Evolutionary conservation across 2,329 filamentous ascomycete species (phyloP), one percentile per base, ranked within the genome.

Genomic region (Cytospora paraplurivora): DNA sequence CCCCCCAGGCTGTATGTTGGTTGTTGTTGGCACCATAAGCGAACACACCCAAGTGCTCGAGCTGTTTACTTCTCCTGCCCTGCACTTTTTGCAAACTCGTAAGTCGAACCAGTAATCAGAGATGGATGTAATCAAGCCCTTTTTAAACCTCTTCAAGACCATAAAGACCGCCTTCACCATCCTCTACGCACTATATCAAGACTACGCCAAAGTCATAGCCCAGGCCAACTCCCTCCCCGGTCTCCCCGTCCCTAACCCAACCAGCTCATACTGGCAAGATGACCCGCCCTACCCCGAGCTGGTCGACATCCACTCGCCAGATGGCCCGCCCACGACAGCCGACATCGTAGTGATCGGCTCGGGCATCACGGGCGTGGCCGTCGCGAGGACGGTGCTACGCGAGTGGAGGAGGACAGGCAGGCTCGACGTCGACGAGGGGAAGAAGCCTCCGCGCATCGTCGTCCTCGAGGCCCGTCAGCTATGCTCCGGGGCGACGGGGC

Each of bases 401-500:
- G 65, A 68, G 5, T 1, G 70, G 69, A 1, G 35, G 47, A 34
- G 50, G 27, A 52, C 61, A 35, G 27, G n/a, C 19, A 32, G 17
- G 5, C 6, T 19, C 17, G 55, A 59, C 19, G 71, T 83, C 5
- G 73, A 79, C 27, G 27, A 4, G 4, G 27, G 27, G 27, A 27
- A 27, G 27, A 4, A 27, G 27, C 27, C 27, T 27, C 27, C 27
- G 32, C 64, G 67, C 19, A 71, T 85, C 5, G 75, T 81, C 1
- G 77, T 85, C 10, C 71, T 84, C n/a, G 83, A 85, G 66, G 81
- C 82, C 2, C 73, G 83, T 1, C 71, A 76, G 50, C 68, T 81
- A 8, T 82, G 80, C 66, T 79, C 77, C 11, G 82, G 83, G 17
- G 83, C 82, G 3, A 85, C 83, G 10, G 82, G 79, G 1, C 76